Base-by-base conservation (phyloP, 495 filamentous ascomycete species). In the Astrothelium subdiscretum region DNA sequence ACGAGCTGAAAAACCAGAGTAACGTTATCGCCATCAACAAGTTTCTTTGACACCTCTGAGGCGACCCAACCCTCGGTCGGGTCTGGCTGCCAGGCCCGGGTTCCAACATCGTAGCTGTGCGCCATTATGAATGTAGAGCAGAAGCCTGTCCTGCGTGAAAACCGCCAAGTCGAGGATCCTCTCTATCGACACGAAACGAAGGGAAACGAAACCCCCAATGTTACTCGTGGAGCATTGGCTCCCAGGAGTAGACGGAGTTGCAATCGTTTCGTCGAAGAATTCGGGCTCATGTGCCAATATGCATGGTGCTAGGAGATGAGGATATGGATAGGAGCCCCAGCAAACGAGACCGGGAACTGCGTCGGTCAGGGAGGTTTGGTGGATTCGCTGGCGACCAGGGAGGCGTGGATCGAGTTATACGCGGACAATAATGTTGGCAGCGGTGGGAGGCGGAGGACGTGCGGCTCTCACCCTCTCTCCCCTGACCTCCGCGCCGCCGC, bases 71-170 rank as follows among this genome's bases (percentile, higher is more conserved):
- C 94, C 75, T 99, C 94, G 57, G 86, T 87, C 67, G 83, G 76
- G 78, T 99, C 94, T 65, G 95, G 90, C 82, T 97, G 92, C 94
- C 94, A 99, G 74, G 91, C 95, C 82, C 89, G 83, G 67, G 94
- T 97, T 66, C 92, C 95, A 68, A 97, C 86, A 84, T 97, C 94
- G 76, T 96, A 99, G 70, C 81, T 90, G 78, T 96, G 90, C 79
- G 91, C 90, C 95, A 97, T 96, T 54, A 62, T 70, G 68, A 58
- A 26, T 8, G 51, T 3, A 15, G 12, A 22, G 42, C 35, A 24
- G 20, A 54, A 29, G 10, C 48, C 48, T 8, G 24, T 29, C 38
- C 58, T 59, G 29, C 58, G 12, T 29, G 15, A 24, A 29, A 35
- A 12, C 6, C 29, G 58, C 13, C 58, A 29, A 8, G 48, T 54